Evolutionary conservation across 2,329 filamentous ascomycete species (phyloP), one percentile per base, ranked within the genome.

Genomic region (Sclerotinia glacialis): DNA sequence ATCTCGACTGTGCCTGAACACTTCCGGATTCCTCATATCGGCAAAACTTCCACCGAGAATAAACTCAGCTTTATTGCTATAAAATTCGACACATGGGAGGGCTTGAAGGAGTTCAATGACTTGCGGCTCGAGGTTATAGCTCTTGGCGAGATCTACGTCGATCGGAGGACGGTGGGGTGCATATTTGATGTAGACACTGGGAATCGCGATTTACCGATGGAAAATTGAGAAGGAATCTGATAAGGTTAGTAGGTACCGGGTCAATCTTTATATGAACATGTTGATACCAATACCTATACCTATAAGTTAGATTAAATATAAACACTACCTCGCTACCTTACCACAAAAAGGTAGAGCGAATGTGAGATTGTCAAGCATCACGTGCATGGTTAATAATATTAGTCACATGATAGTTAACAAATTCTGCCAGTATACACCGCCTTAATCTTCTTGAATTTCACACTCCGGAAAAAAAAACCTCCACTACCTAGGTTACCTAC

Each of bases 1-100:
- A 66, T 69, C 69, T 55, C 64, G 61, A 46, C 66, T 67, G 18
- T 50, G 65, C 34, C 44, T 53, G 2, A 70, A 44, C 2, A 50
- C 64, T 2, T n/a, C 31, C 7, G 50, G 46, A 5, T 50, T 6
- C 23, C 67, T 67, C 44, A 67, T 67, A 34, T 70, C 55, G n/a
- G 67, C 66, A 61, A 70, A 70, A 34, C 59, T 63, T 6, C 67
- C 69, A 23, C 40, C 16, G 11, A 65, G 31, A 16, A 69, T 67
- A 56, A 69, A 68, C 42, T 71, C 66, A 50, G 67, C 67, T 52
- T 69, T 55, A 46, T 52, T 65, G 14, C 40, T 3, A 21, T 50
- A 47, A 0, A 56, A 55, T 42, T 69, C 65, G 1, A 70, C 46
- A 31, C 69, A 69, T 31, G 63, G 69, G 3, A 69, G 65, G 3